Conservation (phyloP, 2,329 filamentous ascomycete genomes). For the Microsporum ferrugineum region DNA sequence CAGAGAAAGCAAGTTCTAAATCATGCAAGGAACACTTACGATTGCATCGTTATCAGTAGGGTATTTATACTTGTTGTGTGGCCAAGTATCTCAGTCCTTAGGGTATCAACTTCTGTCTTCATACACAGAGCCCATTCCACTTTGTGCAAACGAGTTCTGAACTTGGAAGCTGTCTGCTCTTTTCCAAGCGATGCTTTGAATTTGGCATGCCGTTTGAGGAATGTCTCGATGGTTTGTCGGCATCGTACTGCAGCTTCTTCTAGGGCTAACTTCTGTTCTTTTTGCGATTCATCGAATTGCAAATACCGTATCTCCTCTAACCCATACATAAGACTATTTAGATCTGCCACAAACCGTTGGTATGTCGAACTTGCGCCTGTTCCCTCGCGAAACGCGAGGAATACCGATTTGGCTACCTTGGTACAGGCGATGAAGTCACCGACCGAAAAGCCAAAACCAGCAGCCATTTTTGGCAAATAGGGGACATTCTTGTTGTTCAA, state of each 20-base stretch:
- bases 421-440: conserved; percentile 10
- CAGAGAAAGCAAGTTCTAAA: background rate
- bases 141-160: conserved; percentile 4
- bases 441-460: conserved; percentile 9
- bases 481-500: background rate
- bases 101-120: conserved; percentile 4
- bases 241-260: conserved; percentile 2
- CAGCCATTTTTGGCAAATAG: conserved; percentile 2
- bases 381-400: conserved; percentile 4
- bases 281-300: conserved; percentile 1
- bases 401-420: conserved; percentile 4
- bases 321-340: background rate
- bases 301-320: conserved; percentile 3
- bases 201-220: conserved; percentile 3
- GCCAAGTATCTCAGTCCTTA: conserved; percentile 6
- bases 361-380: background rate
- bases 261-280: background rate
- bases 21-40: background rate
- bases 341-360: conserved; percentile 4
- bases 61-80: conserved; percentile 10
- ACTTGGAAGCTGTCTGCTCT: background rate
- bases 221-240: background rate
- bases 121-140: conserved; percentile 10
- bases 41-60: conserved; percentile 8
- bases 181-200: conserved; percentile 2